Conservation (phyloP, 768 basidiomycete species). For the Kondoa malvinella region DNA sequence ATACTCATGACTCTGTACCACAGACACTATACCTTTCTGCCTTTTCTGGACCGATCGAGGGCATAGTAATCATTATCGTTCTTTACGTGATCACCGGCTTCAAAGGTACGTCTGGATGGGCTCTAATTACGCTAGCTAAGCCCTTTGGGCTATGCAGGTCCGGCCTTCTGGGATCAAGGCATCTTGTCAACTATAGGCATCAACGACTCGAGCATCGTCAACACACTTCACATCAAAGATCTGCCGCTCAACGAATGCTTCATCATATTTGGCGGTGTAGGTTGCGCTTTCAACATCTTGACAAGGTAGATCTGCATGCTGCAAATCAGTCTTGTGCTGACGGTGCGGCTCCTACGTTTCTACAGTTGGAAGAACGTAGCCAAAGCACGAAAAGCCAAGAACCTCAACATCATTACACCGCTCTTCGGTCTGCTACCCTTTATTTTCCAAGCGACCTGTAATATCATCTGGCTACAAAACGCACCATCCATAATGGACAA, state of each 20-base stretch:
- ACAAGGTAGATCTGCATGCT: constrained; percentile 2
- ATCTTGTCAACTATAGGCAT: constrained; percentile 40
- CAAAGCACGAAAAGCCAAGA: constrained; percentile 38
- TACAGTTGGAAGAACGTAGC: constrained; percentile 65
- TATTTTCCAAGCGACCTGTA: constrained; percentile 48
- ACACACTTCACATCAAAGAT: constrained; percentile 44
- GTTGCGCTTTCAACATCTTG: constrained; percentile 61
- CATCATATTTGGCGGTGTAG: constrained; percentile 60
- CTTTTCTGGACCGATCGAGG: constrained; percentile 92
- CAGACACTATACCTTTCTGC: constrained; percentile 78
- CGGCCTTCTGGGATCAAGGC: constrained; percentile 61
- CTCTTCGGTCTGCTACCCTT: constrained; percentile 67
- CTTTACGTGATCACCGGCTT: constrained; percentile 66
- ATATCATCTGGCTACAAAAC: constrained; percentile 63
- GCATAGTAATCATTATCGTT: constrained; percentile 64
- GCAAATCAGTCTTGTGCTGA: not conserved
- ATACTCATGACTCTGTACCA: constrained; percentile 24
- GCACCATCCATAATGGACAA: constrained; percentile 46
- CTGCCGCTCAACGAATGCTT: constrained; percentile 67
- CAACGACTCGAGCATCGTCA: constrained; percentile 41
- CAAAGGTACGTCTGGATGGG: constrained; percentile 41
- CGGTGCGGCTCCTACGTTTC: not conserved
- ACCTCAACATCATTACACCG: constrained; percentile 38
- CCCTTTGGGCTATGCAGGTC: constrained; percentile 38
- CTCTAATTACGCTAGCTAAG: not conserved